These are phyloP conservation scores for Sordariomycetes sp. DNA, from an alignment of 2,329 filamentous ascomycete genomes.

Conservation along the genomic window DNA sequence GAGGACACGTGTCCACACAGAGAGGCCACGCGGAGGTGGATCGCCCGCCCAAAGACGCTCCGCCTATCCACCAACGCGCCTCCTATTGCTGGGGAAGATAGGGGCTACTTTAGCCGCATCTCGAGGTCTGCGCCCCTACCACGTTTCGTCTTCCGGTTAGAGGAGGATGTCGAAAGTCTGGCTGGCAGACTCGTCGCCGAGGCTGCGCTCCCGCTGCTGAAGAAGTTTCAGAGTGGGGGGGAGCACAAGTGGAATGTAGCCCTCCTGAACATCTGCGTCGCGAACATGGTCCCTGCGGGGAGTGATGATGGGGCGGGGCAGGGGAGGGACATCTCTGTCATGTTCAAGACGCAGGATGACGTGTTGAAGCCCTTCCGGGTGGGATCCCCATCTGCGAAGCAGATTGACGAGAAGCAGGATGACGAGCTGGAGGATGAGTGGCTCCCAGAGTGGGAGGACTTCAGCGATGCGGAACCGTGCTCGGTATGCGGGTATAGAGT, in stretches of 20 bases:
- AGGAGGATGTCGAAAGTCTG: slow-evolving; percentile 41
- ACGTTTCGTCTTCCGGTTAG: slow-evolving; percentile 55
- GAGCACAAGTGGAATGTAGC: slow-evolving; percentile 62
- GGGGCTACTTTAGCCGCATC: slow-evolving; percentile 51
- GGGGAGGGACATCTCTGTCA: slow-evolving; percentile 67
- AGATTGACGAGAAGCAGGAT: slow-evolving; percentile 10
- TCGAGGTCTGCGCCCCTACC: slow-evolving; percentile 68
- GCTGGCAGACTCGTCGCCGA: slow-evolving; percentile 60
- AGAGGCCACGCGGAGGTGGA: slow-evolving; percentile 39
- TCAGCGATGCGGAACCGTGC: slow-evolving; percentile 22
- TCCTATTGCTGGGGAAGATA: slow-evolving; percentile 21
- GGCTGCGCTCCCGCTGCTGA: slow-evolving; percentile 57
- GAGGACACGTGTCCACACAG: slow-evolving; percentile 21
- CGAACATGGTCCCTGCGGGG: slow-evolving; percentile 60
- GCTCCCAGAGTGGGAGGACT: slow-evolving; percentile 10
- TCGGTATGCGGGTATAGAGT: slow-evolving; percentile 37
- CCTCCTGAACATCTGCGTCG: slow-evolving; percentile 75
- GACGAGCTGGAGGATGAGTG: slow-evolving; percentile 13
- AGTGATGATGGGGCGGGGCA: slow-evolving; percentile 33
- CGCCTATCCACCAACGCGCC: slow-evolving; percentile 63
- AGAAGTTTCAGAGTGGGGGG: slow-evolving; percentile 56
- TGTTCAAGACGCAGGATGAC: slow-evolving; percentile 68
- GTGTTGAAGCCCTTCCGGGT: slow-evolving; percentile 52
- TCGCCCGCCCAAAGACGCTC: slow-evolving; percentile 68
- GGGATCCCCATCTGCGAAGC: slow-evolving; percentile 4